Percentiles rank a stretch among this genome's conserved stretches.
These are phyloP conservation scores for Uronychia binucleata DNA, from an alignment of 73 alveolate species.

Conservation along the genomic window DNA sequence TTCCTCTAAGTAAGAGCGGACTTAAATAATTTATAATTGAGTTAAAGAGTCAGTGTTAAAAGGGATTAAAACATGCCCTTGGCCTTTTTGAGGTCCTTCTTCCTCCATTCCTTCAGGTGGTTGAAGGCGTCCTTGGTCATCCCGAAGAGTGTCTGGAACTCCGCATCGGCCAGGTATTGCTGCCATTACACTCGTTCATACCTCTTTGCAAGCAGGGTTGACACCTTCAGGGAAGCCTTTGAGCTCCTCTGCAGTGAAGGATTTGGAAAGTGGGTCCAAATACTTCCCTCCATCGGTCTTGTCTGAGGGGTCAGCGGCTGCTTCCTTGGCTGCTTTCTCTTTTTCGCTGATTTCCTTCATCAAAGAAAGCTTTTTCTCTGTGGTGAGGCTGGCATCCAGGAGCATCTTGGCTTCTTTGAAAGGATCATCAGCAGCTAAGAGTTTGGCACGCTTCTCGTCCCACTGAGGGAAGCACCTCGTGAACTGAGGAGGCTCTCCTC, in stretches of 20 bases:
- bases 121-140: slow-evolving; percentile 50
- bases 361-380: not conserved
- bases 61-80: slow-evolving; percentile 45
- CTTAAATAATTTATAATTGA: too few species aligned
- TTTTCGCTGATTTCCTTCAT: not conserved
- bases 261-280: slow-evolving; percentile 8
- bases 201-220: slow-evolving; percentile 48
- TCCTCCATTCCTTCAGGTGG: slow-evolving; percentile 63
- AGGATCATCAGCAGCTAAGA: slow-evolving; percentile 4
- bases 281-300: slow-evolving; percentile 7
- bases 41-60: too few species aligned
- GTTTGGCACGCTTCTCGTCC: slow-evolving; percentile 8
- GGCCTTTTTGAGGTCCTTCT: slow-evolving; percentile 55
- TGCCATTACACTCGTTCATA: not conserved
- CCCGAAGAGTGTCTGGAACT: slow-evolving; percentile 61
- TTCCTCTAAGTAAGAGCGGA: too few species aligned
- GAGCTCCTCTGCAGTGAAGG: slow-evolving; percentile 7
- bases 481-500: slow-evolving; percentile 39
- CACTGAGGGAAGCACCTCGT: slow-evolving; percentile 38
- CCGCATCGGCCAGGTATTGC: slow-evolving; percentile 43
- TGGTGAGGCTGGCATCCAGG: slow-evolving; percentile 11
- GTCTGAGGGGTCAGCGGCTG: not conserved
- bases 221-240: slow-evolving; percentile 60
- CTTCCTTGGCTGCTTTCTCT: slow-evolving; percentile 20
- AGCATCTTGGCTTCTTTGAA: slow-evolving; percentile 23